Percentiles rank a stretch among this genome's conserved stretches.
Conservation (phyloP, 495 filamentous ascomycete genomes). For the Penicillium antarcticum region DNA sequence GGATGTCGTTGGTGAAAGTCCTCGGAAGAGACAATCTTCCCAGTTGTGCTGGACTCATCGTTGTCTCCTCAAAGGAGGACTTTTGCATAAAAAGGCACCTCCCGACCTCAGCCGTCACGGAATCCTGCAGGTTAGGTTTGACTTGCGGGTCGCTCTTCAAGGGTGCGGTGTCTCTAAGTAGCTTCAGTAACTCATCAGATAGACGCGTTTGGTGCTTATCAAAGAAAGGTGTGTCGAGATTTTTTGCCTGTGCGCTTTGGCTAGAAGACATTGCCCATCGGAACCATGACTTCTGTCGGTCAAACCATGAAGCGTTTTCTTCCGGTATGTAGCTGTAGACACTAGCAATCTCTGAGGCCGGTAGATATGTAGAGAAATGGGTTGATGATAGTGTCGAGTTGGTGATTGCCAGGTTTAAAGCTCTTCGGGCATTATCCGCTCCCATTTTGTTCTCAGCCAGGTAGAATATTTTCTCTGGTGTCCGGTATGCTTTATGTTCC, state of each 20-base stretch:
- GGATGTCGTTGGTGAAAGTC: constrained; percentile 32
- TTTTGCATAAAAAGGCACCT: constrained; percentile 37
- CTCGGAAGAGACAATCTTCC: constrained; percentile 28
- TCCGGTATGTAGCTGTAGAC: constrained; percentile 20
- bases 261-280: constrained; percentile 35
- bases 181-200: constrained; percentile 34
- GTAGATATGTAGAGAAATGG: constrained; percentile 39
- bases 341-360: constrained; percentile 22
- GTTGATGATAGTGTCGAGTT: constrained; percentile 10
- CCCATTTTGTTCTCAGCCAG: constrained; percentile 32
- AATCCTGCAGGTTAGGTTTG: constrained; percentile 21
- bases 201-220: constrained; percentile 30
- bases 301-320: constrained; percentile 25
- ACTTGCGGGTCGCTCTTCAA: neutral
- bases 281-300: constrained; percentile 37
- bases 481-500: constrained; percentile 10
- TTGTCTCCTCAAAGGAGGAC: constrained; percentile 12
- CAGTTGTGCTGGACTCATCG: constrained; percentile 30
- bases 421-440: constrained; percentile 35
- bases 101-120: constrained; percentile 38
- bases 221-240: constrained; percentile 23
- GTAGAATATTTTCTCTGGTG: constrained; percentile 27
- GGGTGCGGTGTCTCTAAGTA: constrained; percentile 21
- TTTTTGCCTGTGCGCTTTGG: constrained; percentile 9
- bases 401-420: constrained; percentile 31